Evolutionary conservation across 1,139 yeast species (phyloP).

Genomic region (Petasospora fabianii): DNA sequence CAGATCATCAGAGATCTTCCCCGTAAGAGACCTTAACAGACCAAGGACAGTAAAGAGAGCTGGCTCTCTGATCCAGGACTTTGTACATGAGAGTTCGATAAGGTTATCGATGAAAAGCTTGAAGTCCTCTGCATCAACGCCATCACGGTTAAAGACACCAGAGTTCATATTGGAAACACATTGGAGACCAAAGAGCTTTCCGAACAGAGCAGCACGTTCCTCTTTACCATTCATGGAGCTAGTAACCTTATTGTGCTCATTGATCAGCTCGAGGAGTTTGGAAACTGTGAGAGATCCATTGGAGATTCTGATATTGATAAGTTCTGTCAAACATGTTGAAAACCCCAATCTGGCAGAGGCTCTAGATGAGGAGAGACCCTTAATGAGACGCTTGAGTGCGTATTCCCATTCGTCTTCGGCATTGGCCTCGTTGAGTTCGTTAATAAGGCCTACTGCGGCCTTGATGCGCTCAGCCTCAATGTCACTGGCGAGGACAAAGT

Average conservation of each 20-base stretch:
- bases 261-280: constrained; percentile 19
- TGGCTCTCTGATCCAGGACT: constrained; percentile 87
- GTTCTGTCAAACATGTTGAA: constrained; percentile 82
- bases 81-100: constrained; percentile 56
- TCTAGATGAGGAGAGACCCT: constrained; percentile 78
- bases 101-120: constrained; percentile 41
- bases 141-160: constrained; percentile 26
- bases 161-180: constrained; percentile 58
- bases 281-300: constrained; percentile 35
- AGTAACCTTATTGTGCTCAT: constrained; percentile 24
- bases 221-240: constrained; percentile 67
- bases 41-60: constrained; percentile 67
- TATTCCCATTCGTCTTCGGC: constrained; percentile 70
- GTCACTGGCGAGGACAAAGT: constrained; percentile 76
- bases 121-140: constrained; percentile 32
- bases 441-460: constrained; percentile 66
- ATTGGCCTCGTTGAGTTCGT: constrained; percentile 48
- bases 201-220: constrained; percentile 77
- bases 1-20: constrained; percentile 19
- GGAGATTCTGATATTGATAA: constrained; percentile 44
- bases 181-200: constrained; percentile 81
- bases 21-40: constrained; percentile 37
- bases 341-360: constrained; percentile 87
- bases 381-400: constrained; percentile 71
- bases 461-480: constrained; percentile 65